A percentile compares a stretch with the other conserved stretches of the same genome.
These are phyloP conservation scores for Candida pseudofarinosa DNA, from an alignment of 805 yeast genomes.

Conservation along the genomic window DNA sequence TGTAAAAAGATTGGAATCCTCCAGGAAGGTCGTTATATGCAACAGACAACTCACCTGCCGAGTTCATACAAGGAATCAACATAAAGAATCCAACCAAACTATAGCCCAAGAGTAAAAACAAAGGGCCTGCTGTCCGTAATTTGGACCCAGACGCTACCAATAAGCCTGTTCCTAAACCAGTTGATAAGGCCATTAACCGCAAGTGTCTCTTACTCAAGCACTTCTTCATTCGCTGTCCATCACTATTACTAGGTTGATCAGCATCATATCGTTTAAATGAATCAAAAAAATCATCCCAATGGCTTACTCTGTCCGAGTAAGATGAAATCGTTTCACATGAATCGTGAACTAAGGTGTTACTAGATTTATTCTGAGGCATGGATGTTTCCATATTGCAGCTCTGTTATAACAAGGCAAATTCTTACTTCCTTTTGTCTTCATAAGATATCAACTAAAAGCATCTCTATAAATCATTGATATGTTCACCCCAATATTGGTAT, in stretches of 20 bases:
- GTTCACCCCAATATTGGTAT: too few species aligned
- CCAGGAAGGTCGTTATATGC: conserved; percentile 35
- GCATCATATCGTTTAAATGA: conserved; percentile 20
- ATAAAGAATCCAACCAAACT: conserved; percentile 54
- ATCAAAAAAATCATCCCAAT: conserved; percentile 20
- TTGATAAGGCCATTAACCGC: conserved; percentile 24
- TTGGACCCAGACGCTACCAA: conserved; percentile 40
- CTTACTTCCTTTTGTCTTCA: too few species aligned
- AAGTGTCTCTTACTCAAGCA: conserved; percentile 19
- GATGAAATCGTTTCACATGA: background rate
- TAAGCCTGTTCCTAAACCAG: conserved; percentile 29
- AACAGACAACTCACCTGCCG: conserved; percentile 63
- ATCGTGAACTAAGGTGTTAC: background rate
- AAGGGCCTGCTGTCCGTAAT: conserved; percentile 39
- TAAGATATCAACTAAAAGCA: too few species aligned
- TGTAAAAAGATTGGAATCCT: conserved; percentile 35
- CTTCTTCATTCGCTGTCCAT: conserved; percentile 1
- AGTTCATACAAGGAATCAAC: conserved; percentile 46
- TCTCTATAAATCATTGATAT: too few species aligned
- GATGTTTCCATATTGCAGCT: background rate
- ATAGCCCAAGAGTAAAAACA: conserved; percentile 50
- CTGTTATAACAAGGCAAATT: too few species aligned
- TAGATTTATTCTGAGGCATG: background rate
- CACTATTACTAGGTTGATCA: background rate
- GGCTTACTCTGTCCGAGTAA: background rate